Evolutionary conservation across 768 basidiomycete species (phyloP).

Genomic region (Phylloporus sp.): DNA sequence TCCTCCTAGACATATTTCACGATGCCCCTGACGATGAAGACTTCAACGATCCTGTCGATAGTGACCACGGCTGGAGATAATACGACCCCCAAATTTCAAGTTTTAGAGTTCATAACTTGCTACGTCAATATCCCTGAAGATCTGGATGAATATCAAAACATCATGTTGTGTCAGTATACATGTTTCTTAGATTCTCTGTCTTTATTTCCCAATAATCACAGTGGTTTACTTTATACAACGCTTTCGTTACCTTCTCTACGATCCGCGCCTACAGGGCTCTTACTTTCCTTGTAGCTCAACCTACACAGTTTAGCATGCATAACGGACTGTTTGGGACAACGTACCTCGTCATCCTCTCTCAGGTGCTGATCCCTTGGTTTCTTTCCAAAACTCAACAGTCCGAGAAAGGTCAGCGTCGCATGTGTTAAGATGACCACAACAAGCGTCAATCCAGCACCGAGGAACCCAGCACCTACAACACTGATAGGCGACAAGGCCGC

Average conservation of each 20-base stretch:
- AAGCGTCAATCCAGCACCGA: conserved; percentile 57
- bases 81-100: neutral
- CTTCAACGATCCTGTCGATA: conserved; percentile 27
- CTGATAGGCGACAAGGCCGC: conserved; percentile 39
- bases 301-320: conserved; percentile 10
- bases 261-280: neutral
- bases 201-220: conserved; percentile 1
- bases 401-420: conserved; percentile 38
- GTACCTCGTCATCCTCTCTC: conserved; percentile 15
- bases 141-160: conserved; percentile 18
- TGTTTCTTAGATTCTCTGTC: conserved; percentile 9
- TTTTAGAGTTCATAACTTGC: too few species aligned
- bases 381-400: conserved; percentile 31
- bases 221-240: neutral
- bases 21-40: conserved; percentile 52
- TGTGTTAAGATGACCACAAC: conserved; percentile 39
- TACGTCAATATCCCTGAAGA: conserved; percentile 15
- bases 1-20: conserved; percentile 52
- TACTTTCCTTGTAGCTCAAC: conserved; percentile 20
- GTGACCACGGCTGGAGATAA: conserved; percentile 34
- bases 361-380: conserved; percentile 2
- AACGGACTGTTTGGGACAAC: conserved; percentile 2
- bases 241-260: neutral
- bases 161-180: conserved; percentile 16
- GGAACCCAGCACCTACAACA: conserved; percentile 62